These are phyloP conservation scores for Globisporangium solare DNA, from an alignment of 352 stramenopile species.

Conservation along the genomic window DNA sequence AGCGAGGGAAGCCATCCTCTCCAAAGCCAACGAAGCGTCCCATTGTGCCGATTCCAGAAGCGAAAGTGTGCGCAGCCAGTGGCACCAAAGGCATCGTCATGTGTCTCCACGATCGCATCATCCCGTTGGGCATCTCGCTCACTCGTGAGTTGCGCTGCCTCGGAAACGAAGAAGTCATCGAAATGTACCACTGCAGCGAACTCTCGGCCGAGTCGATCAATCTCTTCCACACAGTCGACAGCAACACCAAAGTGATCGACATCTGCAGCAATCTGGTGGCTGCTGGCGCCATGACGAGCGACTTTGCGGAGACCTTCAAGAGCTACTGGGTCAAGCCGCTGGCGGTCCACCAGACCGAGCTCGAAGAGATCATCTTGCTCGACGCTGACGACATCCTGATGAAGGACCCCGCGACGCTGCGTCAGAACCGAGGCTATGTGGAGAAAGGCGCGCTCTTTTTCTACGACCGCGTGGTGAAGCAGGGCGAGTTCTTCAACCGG, in stretches of 20 bases:
- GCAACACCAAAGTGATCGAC: constrained; percentile 42
- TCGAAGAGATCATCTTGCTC: constrained; percentile 41
- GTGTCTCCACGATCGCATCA: constrained; percentile 35
- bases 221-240: constrained; percentile 28
- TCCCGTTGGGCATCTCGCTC: constrained; percentile 38
- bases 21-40: too few species aligned
- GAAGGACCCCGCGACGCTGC: constrained; percentile 35
- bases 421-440: constrained; percentile 32
- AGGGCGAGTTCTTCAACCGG: constrained; percentile 50
- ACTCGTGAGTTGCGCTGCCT: constrained; percentile 48
- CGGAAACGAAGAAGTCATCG: constrained; percentile 42
- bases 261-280: constrained; percentile 26
- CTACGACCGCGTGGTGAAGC: constrained; percentile 62
- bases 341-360: constrained; percentile 42
- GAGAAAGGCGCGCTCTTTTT: constrained; percentile 57
- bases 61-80: too few species aligned
- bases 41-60: too few species aligned
- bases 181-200: constrained; percentile 52
- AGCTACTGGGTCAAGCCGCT: constrained; percentile 70
- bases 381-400: constrained; percentile 54
- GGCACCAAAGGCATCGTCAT: constrained; percentile 27
- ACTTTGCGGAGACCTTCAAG: constrained; percentile 28
- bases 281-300: not conserved
- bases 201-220: constrained; percentile 27
- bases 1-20: too few species aligned